Conservation (phyloP, 208 protist genomes). For the Chromosphaera perkinsii region DNA sequence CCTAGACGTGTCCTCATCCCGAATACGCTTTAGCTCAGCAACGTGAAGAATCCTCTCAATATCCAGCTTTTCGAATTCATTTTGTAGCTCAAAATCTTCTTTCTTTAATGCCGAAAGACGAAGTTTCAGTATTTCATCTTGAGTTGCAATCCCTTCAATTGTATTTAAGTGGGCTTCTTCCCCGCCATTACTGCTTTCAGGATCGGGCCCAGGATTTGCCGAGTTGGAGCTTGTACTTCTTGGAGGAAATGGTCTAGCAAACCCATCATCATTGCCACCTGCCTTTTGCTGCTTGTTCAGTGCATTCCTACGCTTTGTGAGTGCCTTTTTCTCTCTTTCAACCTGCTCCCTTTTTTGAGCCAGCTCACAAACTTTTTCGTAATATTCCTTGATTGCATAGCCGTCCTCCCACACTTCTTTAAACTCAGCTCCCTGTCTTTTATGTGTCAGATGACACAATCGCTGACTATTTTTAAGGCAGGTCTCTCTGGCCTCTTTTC, state of each 20-base stretch:
- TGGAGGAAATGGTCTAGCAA: background rate
- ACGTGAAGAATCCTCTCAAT: slow-evolving; percentile 41
- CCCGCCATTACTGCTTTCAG: background rate
- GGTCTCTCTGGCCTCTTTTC: too few relatives aligned
- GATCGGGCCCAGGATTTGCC: background rate
- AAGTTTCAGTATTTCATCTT: background rate
- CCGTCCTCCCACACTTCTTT: slow-evolving; percentile 6
- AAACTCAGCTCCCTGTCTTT: too few relatives aligned
- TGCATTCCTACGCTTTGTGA: background rate
- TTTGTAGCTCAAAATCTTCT: background rate
- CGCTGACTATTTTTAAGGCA: too few relatives aligned
- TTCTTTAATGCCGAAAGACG: background rate
- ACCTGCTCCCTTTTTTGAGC: background rate
- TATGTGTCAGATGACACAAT: too few relatives aligned
- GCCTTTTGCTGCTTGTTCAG: background rate
- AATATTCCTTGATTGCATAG: slow-evolving; percentile 1
- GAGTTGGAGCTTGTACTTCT: background rate
- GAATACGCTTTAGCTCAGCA: slow-evolving; percentile 43
- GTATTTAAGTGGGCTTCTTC: background rate
- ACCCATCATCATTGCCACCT: background rate
- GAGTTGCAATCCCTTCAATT: background rate
- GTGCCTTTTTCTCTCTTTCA: background rate
- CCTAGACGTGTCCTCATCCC: slow-evolving; percentile 39
- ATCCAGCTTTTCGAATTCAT: slow-evolving; percentile 1
- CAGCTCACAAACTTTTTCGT: background rate